Conservation (phyloP, 257 asterid genomes). For the Solanum neorickii region DNA sequence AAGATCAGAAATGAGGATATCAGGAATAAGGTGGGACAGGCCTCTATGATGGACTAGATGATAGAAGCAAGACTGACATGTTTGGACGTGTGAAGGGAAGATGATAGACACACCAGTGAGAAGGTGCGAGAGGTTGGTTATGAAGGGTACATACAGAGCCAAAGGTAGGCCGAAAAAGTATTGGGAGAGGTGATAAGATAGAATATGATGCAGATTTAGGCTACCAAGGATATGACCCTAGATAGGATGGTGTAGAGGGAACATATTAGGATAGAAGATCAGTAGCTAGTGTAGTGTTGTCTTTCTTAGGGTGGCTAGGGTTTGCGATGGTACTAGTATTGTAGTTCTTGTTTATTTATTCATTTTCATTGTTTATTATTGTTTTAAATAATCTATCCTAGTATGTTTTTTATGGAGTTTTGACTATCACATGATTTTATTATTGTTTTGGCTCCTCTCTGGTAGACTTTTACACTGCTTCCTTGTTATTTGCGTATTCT, state of each 20-base stretch:
- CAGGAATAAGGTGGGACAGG: not conserved
- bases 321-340: not conserved
- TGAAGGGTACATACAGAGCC: not conserved
- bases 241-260: not conserved
- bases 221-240: not conserved
- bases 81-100: not conserved
- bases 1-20: not conserved
- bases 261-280: not conserved
- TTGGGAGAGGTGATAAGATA: not conserved
- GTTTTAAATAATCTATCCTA: not conserved
- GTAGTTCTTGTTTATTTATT: not conserved
- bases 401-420: not conserved
- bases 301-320: not conserved
- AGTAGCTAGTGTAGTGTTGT: not conserved
- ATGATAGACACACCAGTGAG: not conserved
- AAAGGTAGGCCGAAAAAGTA: not conserved
- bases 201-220: no score
- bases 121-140: not conserved
- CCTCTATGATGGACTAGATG: not conserved
- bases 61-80: not conserved
- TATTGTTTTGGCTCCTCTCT: not conserved
- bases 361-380: no score
- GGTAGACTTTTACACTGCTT: not conserved
- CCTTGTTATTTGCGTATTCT: not conserved
- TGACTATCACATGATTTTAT: not conserved